Evolutionary conservation across 2,329 filamentous ascomycete genomes (phyloP).

Genomic region (Fusarium sp.): DNA sequence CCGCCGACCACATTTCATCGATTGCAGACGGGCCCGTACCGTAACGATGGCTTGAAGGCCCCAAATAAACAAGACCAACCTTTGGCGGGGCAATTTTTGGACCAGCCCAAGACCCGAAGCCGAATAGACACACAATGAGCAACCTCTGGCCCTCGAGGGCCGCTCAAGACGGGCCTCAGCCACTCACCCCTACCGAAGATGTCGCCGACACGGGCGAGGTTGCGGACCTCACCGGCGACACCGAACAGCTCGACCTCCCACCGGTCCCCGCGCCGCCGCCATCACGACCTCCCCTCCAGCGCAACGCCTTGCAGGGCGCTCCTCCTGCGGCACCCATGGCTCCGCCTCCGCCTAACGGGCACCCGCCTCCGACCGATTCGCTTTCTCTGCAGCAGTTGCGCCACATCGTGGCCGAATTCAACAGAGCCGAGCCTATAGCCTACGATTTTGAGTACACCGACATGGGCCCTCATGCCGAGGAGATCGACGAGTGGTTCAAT

Average conservation of each 20-base stretch:
- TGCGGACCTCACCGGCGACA: constrained; percentile 52
- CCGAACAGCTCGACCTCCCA: constrained; percentile 56
- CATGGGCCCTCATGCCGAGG: constrained; percentile 82
- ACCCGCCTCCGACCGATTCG: constrained; percentile 73
- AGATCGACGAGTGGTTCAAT: constrained; percentile 98
- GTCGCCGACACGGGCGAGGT: constrained; percentile 61
- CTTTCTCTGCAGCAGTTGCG: constrained; percentile 82
- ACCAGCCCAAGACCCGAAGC: constrained; percentile 34
- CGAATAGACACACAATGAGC: constrained; percentile 59
- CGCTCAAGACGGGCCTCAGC: constrained; percentile 51
- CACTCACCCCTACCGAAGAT: constrained; percentile 53
- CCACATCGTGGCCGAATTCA: constrained; percentile 81
- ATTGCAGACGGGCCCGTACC: constrained; percentile 12
- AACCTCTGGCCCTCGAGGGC: constrained; percentile 60
- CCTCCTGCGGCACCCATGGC: constrained; percentile 50
- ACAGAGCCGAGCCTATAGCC: constrained; percentile 76
- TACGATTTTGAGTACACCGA: constrained; percentile 92
- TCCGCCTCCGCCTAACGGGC: constrained; percentile 46
- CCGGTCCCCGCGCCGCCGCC: constrained; percentile 52
- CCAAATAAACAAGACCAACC: constrained; percentile 32
- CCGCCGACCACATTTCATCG: constrained; percentile 6
- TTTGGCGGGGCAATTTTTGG: constrained; percentile 45
- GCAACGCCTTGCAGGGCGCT: constrained; percentile 49
- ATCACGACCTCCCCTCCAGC: constrained; percentile 48
- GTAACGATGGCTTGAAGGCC: constrained; percentile 36